Base-by-base conservation (phyloP, 2,329 filamentous ascomycete genomes). In the Cladophialophora bantiana region DNA sequence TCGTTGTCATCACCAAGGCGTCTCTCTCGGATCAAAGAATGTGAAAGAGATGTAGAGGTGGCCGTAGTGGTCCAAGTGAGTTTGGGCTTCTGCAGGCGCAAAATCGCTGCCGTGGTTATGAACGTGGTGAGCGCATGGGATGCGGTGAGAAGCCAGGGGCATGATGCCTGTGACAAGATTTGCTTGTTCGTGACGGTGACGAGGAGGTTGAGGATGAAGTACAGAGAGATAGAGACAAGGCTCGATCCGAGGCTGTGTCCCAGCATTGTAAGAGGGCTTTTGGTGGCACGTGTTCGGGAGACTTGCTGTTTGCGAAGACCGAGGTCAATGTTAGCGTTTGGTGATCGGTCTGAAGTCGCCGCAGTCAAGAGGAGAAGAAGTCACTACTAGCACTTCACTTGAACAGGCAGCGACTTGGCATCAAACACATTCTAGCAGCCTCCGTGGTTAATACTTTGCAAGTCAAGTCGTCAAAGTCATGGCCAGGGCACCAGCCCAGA, bases 171-270 rank as follows among this genome's bases (percentile, higher is more conserved):
- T 3, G 60, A 58, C n/a, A 67, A 40, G 20, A 68, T 36, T 9
- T 56, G 52, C 53, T 62, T 67, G 52, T 62, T 69, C 7, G 57
- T 67, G 32, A 69, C 5, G 12, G 67, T 69, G n/a, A 69, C 64
- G 31, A 67, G 31, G 26, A 69, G 60, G 48, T 69, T 69, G 31
- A 69, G 65, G 12, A 59, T 4, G 57, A 69, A 67, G 36, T 69
- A 69, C 10, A 61, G 20, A 12, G 31, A 36, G 32, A 67, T 40
- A 10, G 58, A 63, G 26, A 67, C 12, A 6, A 61, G 15, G 42
- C 40, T 31, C 4, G 34, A 45, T 10, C 15, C 36, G 32, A 40
- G 35, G 55, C 59, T 59, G 18, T 31, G 48, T 9, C 42, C 34
- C 35, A 56, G 26, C 52, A 64, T 59, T 6, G 34, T 36, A 26